Conservation (phyloP, 2,329 filamentous ascomycete species). For the Fusarium liriodendri region DNA sequence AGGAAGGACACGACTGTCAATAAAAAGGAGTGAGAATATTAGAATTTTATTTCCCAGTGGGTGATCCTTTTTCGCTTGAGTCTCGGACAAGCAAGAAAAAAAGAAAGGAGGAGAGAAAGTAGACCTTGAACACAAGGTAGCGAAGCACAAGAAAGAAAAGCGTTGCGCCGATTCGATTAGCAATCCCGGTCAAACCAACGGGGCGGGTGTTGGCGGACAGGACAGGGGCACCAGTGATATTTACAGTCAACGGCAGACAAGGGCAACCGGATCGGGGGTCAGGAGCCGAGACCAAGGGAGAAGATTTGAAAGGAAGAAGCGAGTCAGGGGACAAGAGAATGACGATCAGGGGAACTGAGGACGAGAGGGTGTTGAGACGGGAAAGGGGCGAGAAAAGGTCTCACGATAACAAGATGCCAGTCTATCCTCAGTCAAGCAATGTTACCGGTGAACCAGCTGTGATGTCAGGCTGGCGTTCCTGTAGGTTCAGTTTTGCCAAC, state of each 20-base stretch:
- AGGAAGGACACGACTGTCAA: neutral
- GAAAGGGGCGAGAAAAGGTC: slow-evolving; percentile 7
- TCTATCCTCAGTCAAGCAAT: neutral
- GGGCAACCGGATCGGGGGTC: slow-evolving; percentile 26
- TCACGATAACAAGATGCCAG: slow-evolving; percentile 7
- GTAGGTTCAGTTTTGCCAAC: slow-evolving; percentile 21
- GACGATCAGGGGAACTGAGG: slow-evolving; percentile 30
- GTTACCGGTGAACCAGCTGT: slow-evolving; percentile 19
- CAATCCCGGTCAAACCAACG: slow-evolving; percentile 35
- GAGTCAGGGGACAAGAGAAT: slow-evolving; percentile 25
- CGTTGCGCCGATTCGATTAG: slow-evolving; percentile 31
- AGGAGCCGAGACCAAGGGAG: slow-evolving; percentile 18
- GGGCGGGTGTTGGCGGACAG: slow-evolving; percentile 16
- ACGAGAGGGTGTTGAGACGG: slow-evolving; percentile 11
- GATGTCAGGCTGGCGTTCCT: slow-evolving; percentile 25
- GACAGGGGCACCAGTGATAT: slow-evolving; percentile 17
- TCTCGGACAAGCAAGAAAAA: slow-evolving; percentile 1
- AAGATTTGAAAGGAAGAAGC: slow-evolving; percentile 12
- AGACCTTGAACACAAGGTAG: slow-evolving; percentile 2
- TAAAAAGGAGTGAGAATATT: neutral
- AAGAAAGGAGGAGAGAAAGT: slow-evolving; percentile 8
- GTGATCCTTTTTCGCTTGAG: slow-evolving; percentile 1
- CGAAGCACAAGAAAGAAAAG: slow-evolving; percentile 21
- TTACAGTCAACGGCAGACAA: slow-evolving; percentile 23
- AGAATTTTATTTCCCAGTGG: neutral